Percentiles rank a stretch among this genome's conserved stretches.
phyloP scores from a whole-genome alignment of 805 yeast species.

The Kregervanrija fluxuum region DNA sequence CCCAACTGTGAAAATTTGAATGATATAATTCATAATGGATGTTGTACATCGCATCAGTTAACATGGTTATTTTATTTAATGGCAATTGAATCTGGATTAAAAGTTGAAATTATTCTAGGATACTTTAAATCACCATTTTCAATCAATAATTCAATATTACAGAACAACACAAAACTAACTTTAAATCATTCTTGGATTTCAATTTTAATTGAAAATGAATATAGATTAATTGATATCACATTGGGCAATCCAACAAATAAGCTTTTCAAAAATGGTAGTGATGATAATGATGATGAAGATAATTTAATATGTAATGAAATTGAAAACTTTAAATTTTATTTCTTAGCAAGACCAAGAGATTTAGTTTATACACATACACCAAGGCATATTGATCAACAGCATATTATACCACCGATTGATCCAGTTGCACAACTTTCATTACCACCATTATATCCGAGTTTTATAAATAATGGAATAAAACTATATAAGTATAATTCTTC shows the following conservation, averaged over 20 bases:
- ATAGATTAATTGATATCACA: conserved; percentile 71
- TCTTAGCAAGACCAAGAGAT: conserved; percentile 68
- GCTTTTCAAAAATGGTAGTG: conserved; percentile 33
- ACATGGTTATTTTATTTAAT: conserved; percentile 71
- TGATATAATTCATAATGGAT: conserved; percentile 21
- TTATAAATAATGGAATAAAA: conserved; percentile 50
- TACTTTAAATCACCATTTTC: conserved; percentile 75
- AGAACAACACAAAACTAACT: conserved; percentile 36
- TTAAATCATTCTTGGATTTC: conserved; percentile 88
- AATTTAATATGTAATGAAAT: conserved; percentile 2
- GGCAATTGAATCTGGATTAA: conserved; percentile 61
- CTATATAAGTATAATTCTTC: conserved; percentile 72
- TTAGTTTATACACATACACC: conserved; percentile 86
- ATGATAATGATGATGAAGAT: conserved; percentile 26
- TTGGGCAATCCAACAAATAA: conserved; percentile 56
- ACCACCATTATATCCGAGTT: conserved; percentile 84
- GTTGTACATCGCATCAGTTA: conserved; percentile 46
- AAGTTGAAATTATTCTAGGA: conserved; percentile 74
- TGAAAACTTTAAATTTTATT: conserved; percentile 43
- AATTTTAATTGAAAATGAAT: conserved; percentile 64
- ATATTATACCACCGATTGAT: conserved; percentile 77
- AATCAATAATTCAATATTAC: conserved; percentile 28
- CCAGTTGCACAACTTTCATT: conserved; percentile 69
- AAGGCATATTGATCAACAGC: conserved; percentile 69
- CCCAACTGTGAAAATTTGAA: conserved; percentile 20